A percentile compares a stretch with the other conserved stretches of the same genome.
phyloP scores from a whole-genome alignment of 208 protist genomes.

The Leishmania braziliensis region DNA sequence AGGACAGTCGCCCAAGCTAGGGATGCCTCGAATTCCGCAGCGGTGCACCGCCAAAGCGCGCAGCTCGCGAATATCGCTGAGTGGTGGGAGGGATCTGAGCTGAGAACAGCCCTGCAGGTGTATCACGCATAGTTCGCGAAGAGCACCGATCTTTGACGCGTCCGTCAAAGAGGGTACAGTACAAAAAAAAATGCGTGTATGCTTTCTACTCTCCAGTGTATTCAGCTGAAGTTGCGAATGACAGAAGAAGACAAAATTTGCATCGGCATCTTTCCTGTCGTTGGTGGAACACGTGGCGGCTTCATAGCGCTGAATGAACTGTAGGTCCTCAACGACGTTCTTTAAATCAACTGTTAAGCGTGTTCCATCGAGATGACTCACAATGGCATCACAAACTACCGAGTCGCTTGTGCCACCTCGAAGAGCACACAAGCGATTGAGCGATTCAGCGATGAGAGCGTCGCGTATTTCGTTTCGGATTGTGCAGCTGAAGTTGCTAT shows the following conservation, averaged over 20 bases:
- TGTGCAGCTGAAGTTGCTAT: slow-evolving; percentile 11
- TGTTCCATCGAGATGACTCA: slow-evolving; percentile 5
- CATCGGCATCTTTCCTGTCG: neutral
- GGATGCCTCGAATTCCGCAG: slow-evolving; percentile 7
- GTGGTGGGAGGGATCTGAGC: slow-evolving; percentile 2
- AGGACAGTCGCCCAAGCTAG: neutral
- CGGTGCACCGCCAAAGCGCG: neutral
- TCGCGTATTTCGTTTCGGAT: slow-evolving; percentile 2
- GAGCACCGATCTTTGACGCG: neutral
- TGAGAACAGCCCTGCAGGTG: slow-evolving; percentile 13
- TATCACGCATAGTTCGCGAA: neutral
- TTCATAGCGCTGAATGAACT: slow-evolving; percentile 1
- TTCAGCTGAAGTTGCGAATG: neutral
- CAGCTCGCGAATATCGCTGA: neutral
- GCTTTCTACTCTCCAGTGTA: neutral
- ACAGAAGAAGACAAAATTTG: neutral
- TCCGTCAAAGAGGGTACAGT: slow-evolving; percentile 3
- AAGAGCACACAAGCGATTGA: neutral
- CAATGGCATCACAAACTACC: neutral
- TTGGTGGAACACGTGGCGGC: neutral
- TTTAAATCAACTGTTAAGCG: neutral
- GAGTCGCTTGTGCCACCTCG: neutral
- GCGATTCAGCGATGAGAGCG: slow-evolving; percentile 6
- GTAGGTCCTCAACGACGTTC: neutral
- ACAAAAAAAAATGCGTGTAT: slow-evolving; percentile 2